phyloP scores from a whole-genome alignment of 306 rosid species.

The Astragalus membranaceus region DNA sequence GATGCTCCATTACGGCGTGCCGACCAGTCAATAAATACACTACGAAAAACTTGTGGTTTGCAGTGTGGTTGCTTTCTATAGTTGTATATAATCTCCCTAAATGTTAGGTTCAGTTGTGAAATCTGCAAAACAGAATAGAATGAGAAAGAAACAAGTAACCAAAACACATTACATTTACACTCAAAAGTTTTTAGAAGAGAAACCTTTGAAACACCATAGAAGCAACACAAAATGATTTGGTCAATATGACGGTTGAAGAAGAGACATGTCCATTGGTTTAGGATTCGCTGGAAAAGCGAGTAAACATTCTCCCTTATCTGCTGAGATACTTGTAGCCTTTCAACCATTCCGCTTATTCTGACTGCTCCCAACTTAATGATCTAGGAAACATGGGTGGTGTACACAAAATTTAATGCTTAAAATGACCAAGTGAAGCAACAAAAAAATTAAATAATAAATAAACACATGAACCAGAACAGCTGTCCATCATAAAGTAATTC shows the following conservation, averaged over 20 bases:
- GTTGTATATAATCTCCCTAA: slow-evolving; percentile 79
- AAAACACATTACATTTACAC: neutral
- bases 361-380: slow-evolving; percentile 92
- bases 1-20: slow-evolving; percentile 73
- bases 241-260: slow-evolving; percentile 93
- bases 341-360: slow-evolving; percentile 95
- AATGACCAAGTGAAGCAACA: neutral
- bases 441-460: slow-evolving; percentile 7
- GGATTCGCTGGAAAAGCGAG: slow-evolving; percentile 84
- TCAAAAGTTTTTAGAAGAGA: slow-evolving; percentile 9
- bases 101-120: slow-evolving; percentile 79
- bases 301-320: slow-evolving; percentile 87
- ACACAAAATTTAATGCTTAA: slow-evolving; percentile 18
- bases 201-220: slow-evolving; percentile 96
- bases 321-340: slow-evolving; percentile 84
- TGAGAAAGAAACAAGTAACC: slow-evolving; percentile 15
- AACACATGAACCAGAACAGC: slow-evolving; percentile 1
- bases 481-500: neutral
- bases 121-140: slow-evolving; percentile 58
- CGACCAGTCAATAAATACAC: slow-evolving; percentile 80
- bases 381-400: slow-evolving; percentile 35
- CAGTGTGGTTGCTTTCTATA: slow-evolving; percentile 95
- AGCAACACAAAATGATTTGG: slow-evolving; percentile 91
- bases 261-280: slow-evolving; percentile 69
- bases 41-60: slow-evolving; percentile 86